These are phyloP conservation scores for Lactifluus volemus DNA, from an alignment of 768 basidiomycete genomes.

Conservation along the genomic window DNA sequence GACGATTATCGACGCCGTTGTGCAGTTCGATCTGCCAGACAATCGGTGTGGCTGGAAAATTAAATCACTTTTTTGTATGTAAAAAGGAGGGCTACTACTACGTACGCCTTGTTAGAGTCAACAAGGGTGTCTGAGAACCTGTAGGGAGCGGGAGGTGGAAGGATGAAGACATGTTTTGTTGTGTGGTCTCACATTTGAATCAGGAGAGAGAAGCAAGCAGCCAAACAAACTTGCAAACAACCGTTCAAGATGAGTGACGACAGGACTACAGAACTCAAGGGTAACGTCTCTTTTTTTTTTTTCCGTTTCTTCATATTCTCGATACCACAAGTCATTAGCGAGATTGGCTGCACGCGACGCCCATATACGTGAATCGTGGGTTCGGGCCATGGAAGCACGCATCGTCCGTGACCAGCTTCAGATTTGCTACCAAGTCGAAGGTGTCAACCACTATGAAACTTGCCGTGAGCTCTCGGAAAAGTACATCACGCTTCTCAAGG, in stretches of 20 bases:
- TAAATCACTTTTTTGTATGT: not conserved
- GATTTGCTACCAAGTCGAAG: constrained; percentile 85
- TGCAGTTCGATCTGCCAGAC: constrained; percentile 78
- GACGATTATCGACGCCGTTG: constrained; percentile 65
- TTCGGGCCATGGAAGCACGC: constrained; percentile 87
- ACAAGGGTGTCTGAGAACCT: constrained; percentile 6
- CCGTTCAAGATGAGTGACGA: constrained; percentile 28
- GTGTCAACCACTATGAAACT: constrained; percentile 85
- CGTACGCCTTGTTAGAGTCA: constrained; percentile 63
- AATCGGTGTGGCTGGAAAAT: constrained; percentile 40
- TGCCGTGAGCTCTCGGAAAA: constrained; percentile 82
- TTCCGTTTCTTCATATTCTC: too few species aligned
- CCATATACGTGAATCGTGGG: constrained; percentile 85
- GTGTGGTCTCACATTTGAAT: too few species aligned
- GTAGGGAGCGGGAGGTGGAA: constrained; percentile 25
- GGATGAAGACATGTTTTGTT: constrained; percentile 26
- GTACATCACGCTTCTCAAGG: constrained; percentile 69
- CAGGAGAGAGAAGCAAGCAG: too few species aligned
- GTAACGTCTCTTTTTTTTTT: constrained; percentile 23
- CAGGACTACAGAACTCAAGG: constrained; percentile 41
- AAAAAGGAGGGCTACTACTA: not conserved
- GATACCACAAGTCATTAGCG: constrained; percentile 29
- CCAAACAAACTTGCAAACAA: constrained; percentile 17
- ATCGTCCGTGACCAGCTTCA: constrained; percentile 82
- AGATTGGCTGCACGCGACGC: constrained; percentile 63